A percentile compares a stretch with the other conserved stretches of the same genome.
Conservation (phyloP, 768 basidiomycete genomes). For the Kwoniella bestiolae region DNA sequence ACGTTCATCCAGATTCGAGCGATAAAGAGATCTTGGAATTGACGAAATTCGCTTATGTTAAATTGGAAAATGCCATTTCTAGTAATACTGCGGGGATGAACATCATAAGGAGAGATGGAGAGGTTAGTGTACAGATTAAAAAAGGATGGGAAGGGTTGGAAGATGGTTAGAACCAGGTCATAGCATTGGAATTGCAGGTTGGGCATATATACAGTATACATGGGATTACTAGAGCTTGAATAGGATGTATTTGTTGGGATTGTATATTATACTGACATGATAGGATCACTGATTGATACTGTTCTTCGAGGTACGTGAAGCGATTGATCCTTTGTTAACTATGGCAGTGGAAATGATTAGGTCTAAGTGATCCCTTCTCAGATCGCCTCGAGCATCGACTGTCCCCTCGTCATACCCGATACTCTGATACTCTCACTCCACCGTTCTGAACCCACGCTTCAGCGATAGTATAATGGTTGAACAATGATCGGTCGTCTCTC, state of each 20-base stretch:
- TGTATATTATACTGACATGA: background rate
- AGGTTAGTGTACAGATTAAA: constrained; percentile 32
- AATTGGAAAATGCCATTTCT: constrained; percentile 15
- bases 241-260: constrained; percentile 9
- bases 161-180: constrained; percentile 14
- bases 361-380: background rate
- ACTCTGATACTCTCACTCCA: constrained; percentile 4
- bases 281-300: background rate
- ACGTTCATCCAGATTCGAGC: constrained; percentile 35
- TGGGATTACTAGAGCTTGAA: background rate
- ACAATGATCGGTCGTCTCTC: constrained; percentile 4
- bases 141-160: constrained; percentile 44
- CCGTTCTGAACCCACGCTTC: constrained; percentile 15
- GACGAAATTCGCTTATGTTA: constrained; percentile 25
- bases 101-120: constrained; percentile 19
- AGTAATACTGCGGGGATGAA: constrained; percentile 10
- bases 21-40: constrained; percentile 48
- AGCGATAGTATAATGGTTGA: constrained; percentile 17
- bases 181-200: background rate
- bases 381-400: background rate
- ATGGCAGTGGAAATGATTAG: too few species aligned
- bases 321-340: too few species aligned
- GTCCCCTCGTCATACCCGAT: background rate
- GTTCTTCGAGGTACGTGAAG: too few species aligned
- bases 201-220: background rate